Conservation (phyloP, 768 basidiomycete genomes). For the Baorangia bicolor region DNA sequence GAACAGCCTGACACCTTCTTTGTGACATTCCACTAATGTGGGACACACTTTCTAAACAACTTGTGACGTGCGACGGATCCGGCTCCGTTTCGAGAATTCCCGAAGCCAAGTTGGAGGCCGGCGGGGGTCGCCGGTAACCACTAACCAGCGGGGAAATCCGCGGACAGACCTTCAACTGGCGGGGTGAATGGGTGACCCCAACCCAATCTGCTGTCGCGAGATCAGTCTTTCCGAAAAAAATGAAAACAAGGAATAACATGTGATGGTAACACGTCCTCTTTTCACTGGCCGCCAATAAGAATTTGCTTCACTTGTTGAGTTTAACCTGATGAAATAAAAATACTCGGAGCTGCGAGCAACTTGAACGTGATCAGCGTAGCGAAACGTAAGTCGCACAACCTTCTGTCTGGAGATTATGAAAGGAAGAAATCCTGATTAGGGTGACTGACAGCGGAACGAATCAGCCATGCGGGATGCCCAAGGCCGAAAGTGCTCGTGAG, state of each 20-base stretch:
- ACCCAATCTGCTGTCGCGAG: neutral
- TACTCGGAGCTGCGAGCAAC: too few relatives aligned
- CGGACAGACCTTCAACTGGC: neutral
- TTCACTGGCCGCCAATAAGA: neutral
- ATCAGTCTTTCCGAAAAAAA: neutral
- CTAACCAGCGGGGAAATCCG: neutral
- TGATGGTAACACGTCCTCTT: neutral
- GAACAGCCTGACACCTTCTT: neutral
- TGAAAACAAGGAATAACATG: neutral
- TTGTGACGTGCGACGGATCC: slow-evolving; percentile 13
- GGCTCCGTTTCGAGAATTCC: slow-evolving; percentile 5
- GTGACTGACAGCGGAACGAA: slow-evolving; percentile 74
- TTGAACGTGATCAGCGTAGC: too few relatives aligned
- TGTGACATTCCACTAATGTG: slow-evolving; percentile 5
- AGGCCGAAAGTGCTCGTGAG: neutral
- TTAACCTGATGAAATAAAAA: neutral
- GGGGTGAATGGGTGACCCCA: neutral
- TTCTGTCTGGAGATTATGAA: neutral
- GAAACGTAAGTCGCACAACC: slow-evolving; percentile 10
- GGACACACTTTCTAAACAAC: neutral
- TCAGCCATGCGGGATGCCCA: slow-evolving; percentile 35
- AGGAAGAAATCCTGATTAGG: neutral
- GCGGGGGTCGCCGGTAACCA: too few relatives aligned
- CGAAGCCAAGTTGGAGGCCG: neutral
- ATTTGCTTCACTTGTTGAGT: neutral